phyloP scores from a whole-genome alignment of 805 yeast genomes.

The Saturnispora hagleri region DNA sequence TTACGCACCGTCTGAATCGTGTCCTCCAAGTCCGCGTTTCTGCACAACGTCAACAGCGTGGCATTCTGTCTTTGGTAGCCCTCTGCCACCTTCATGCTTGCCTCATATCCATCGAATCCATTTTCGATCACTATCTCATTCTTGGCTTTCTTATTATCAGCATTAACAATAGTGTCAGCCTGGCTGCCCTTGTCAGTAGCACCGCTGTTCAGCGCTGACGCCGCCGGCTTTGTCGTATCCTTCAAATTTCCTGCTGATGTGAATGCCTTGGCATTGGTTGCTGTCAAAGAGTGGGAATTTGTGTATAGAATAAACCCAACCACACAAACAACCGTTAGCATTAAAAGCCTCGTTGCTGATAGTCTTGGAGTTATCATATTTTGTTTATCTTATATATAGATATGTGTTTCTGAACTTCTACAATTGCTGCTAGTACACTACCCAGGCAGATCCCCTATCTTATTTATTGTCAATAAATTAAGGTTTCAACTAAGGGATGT shows the following conservation, averaged over 20 bases:
- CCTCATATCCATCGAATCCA: slow-evolving; percentile 3
- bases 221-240: not conserved
- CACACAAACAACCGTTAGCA: not conserved
- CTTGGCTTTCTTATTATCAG: not conserved
- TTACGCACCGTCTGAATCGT: slow-evolving; percentile 53
- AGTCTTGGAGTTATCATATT: not conserved
- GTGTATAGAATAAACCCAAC: not conserved
- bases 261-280: not conserved
- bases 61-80: slow-evolving; percentile 32
- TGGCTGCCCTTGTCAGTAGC: not conserved
- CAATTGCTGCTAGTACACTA: not conserved
- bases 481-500: too few species aligned
- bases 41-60: slow-evolving; percentile 55
- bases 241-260: not conserved
- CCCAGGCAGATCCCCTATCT: not conserved
- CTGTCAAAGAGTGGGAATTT: not conserved
- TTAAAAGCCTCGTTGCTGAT: not conserved
- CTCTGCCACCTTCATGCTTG: slow-evolving; percentile 7
- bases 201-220: not conserved
- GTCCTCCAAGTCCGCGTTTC: slow-evolving; percentile 55
- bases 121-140: not conserved
- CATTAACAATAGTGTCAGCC: too few species aligned
- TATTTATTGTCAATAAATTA: not conserved
- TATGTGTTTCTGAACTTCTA: not conserved
- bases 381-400: not conserved